A percentile compares a stretch with the other conserved stretches of the same genome.
phyloP scores from a whole-genome alignment of 208 protist species.

The Leishmania arabica region DNA sequence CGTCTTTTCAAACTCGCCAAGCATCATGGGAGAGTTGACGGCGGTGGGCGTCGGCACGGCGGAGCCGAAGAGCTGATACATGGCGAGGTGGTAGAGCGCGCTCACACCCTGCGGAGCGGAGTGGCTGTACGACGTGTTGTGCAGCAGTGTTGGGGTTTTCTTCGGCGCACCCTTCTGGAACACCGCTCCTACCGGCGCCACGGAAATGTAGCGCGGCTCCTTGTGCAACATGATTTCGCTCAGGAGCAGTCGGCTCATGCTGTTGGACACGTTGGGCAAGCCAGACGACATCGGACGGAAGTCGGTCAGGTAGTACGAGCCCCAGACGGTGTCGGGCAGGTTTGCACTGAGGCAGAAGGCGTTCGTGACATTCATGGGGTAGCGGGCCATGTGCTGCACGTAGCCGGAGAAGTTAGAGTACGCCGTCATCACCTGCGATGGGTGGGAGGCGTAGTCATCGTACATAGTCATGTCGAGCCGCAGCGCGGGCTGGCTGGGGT shows the following conservation, averaged over 20 bases:
- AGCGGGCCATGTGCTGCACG: constrained; percentile 4
- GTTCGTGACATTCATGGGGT: constrained; percentile 22
- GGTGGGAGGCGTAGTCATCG: constrained; percentile 40
- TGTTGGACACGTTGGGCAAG: constrained; percentile 31
- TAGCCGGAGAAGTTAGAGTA: constrained; percentile 19
- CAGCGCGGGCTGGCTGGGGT: constrained; percentile 51
- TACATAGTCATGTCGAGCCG: constrained; percentile 75
- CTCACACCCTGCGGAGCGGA: constrained; percentile 57
- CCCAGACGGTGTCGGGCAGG: constrained; percentile 27
- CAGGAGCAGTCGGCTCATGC: constrained; percentile 40
- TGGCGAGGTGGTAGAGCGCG: constrained; percentile 58
- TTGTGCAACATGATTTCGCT: constrained; percentile 38
- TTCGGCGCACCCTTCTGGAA: constrained; percentile 28
- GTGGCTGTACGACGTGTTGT: constrained; percentile 65
- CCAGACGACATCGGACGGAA: constrained; percentile 20
- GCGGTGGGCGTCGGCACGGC: constrained; percentile 32
- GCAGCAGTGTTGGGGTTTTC: constrained; percentile 44
- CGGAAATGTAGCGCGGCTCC: constrained; percentile 45
- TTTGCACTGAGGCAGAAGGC: constrained; percentile 28
- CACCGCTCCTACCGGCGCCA: constrained; percentile 38
- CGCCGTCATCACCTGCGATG: constrained; percentile 50
- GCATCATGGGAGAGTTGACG: constrained; percentile 65
- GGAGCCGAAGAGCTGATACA: constrained; percentile 47
- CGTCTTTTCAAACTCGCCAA: constrained; percentile 62
- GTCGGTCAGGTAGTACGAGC: constrained; percentile 32